Evolutionary conservation across 2,329 filamentous ascomycete genomes (phyloP).

Genomic region (Seiridium unicorne): DNA sequence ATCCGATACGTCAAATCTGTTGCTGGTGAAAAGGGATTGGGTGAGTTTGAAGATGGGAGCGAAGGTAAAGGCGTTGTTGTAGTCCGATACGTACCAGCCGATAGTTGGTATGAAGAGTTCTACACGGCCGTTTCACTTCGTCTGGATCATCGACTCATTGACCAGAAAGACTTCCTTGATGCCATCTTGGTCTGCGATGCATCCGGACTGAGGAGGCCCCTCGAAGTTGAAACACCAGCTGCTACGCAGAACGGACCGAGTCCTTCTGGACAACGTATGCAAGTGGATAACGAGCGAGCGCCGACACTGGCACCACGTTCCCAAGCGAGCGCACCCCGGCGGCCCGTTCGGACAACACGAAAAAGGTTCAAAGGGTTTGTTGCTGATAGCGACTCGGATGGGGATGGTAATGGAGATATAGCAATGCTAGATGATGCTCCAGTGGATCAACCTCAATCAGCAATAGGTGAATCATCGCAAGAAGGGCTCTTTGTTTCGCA

Average conservation of each 20-base stretch:
- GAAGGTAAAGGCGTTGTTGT: conserved; percentile 73
- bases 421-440: conserved; percentile 26
- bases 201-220: conserved; percentile 64
- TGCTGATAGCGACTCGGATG: conserved; percentile 19
- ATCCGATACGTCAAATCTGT: conserved; percentile 72
- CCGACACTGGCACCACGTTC: conserved; percentile 11
- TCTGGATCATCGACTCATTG: conserved; percentile 78
- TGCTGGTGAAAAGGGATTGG: conserved; percentile 71
- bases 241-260: conserved; percentile 22
- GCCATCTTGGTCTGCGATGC: conserved; percentile 82
- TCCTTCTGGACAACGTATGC: conserved; percentile 14
- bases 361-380: conserved; percentile 73
- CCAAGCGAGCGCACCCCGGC: conserved; percentile 17
- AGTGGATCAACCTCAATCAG: conserved; percentile 7
- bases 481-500: conserved; percentile 59
- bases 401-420: conserved; percentile 33
- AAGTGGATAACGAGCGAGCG: conserved; percentile 21
- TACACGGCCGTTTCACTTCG: conserved; percentile 66
- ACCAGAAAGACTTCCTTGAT: conserved; percentile 90
- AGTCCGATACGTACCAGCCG: conserved; percentile 66
- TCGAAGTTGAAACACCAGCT: conserved; percentile 50
- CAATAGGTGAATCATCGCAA: conserved; percentile 30
- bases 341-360: conserved; percentile 38
- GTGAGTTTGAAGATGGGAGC: conserved; percentile 61
- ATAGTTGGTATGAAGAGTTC: conserved; percentile 69